These are phyloP conservation scores for Boletus eberwhitei DNA, from an alignment of 768 basidiomycete species.

Conservation along the genomic window DNA sequence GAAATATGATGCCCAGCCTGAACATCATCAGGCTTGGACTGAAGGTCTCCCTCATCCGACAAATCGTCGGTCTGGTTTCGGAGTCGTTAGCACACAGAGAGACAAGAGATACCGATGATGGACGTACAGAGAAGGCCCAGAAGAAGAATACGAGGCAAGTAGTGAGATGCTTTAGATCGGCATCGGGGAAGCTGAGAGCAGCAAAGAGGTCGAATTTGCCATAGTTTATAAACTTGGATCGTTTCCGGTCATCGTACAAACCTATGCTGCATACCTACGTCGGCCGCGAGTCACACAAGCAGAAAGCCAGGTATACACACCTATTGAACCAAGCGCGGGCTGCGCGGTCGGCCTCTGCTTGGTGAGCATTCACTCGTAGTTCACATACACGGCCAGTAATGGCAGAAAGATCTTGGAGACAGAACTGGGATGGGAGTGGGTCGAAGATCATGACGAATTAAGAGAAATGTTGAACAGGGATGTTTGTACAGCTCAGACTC, in stretches of 20 bases:
- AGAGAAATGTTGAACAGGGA: constrained; percentile 9
- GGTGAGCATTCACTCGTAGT: constrained; percentile 31
- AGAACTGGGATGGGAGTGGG: constrained; percentile 35
- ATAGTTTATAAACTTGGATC: constrained; percentile 35
- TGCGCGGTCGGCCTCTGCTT: constrained; percentile 33
- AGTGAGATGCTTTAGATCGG: constrained; percentile 32
- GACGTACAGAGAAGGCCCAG: constrained; percentile 37
- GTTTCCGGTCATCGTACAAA: constrained; percentile 36
- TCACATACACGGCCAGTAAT: constrained; percentile 37
- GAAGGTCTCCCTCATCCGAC: constrained; percentile 36
- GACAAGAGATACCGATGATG: background rate
- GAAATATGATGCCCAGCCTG: constrained; percentile 34
- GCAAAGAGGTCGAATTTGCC: constrained; percentile 39
- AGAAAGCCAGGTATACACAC: constrained; percentile 11
- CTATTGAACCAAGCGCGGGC: constrained; percentile 35
- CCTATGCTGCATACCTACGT: constrained; percentile 19
- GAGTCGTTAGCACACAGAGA: constrained; percentile 1
- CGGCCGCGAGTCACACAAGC: background rate
- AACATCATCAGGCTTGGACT: constrained; percentile 34
- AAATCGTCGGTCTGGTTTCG: constrained; percentile 33
- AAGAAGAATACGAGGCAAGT: constrained; percentile 39
- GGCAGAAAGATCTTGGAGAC: constrained; percentile 34
- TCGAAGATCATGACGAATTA: constrained; percentile 29
- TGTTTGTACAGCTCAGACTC: constrained; percentile 25
- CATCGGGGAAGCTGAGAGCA: constrained; percentile 38